These are phyloP conservation scores for Zoysia japonica DNA, from an alignment of 176 grass and related monocot genomes.

Conservation along the genomic window DNA sequence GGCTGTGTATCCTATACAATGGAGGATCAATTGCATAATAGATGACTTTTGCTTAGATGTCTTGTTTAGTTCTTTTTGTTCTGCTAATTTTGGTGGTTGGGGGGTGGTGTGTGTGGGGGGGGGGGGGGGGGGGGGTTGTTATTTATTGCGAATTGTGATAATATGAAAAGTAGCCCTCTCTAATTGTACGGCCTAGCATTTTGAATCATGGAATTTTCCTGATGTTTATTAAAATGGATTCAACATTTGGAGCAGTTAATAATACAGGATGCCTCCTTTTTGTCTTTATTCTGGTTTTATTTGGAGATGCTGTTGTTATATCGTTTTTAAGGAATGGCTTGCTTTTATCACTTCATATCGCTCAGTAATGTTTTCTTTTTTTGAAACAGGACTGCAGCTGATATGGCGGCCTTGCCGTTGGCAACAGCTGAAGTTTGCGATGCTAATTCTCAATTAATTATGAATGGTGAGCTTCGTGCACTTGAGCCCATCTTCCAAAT, in stretches of 20 bases:
- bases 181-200: background rate
- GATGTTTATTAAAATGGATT: background rate
- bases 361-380: background rate
- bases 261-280: background rate
- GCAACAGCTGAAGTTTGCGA: conserved; percentile 86
- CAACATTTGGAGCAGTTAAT: background rate
- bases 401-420: conserved; percentile 63
- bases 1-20: background rate
- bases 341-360: background rate
- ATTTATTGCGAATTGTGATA: too few relatives aligned
- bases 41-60: background rate
- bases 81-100: background rate
- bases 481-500: conserved; percentile 74
- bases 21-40: background rate
- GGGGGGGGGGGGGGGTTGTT: background rate
- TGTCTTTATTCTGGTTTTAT: background rate
- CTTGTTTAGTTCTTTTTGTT: background rate
- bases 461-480: conserved; percentile 65
- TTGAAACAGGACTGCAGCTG: background rate
- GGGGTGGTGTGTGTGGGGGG: too few relatives aligned
- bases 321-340: background rate
- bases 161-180: background rate
- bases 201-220: background rate
- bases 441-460: conserved; percentile 59
- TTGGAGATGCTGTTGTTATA: background rate